Evolutionary conservation across 1,284 basidiomycete species (phyloP).

Genomic region (Rhodofomes roseus): DNA sequence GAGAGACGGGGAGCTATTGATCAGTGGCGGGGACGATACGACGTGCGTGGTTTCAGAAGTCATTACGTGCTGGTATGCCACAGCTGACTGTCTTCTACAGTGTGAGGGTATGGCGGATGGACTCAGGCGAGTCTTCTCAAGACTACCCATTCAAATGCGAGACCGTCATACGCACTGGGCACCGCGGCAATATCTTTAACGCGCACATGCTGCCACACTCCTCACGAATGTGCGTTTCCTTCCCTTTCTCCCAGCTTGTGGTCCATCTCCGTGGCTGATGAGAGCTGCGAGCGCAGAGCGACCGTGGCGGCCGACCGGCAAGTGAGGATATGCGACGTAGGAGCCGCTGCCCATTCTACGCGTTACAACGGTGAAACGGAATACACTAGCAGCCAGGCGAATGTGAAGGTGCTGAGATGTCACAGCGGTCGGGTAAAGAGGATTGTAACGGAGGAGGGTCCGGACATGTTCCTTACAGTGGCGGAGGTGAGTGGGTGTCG

Average conservation of each 20-base stretch:
- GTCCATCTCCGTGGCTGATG: too few relatives aligned
- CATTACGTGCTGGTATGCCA: background rate
- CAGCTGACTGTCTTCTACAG: conserved; percentile 26
- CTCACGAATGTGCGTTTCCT: conserved; percentile 50
- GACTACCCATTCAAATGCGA: conserved; percentile 63
- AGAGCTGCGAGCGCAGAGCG: background rate
- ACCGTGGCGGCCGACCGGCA: conserved; percentile 54
- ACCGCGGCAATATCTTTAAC: conserved; percentile 86
- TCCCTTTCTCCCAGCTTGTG: background rate
- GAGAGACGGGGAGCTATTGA: conserved; percentile 64
- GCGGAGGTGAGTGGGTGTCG: conserved; percentile 57
- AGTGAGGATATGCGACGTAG: conserved; percentile 81
- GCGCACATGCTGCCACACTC: conserved; percentile 80
- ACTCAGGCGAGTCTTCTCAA: conserved; percentile 31
- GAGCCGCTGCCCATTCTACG: conserved; percentile 39
- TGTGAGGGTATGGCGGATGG: conserved; percentile 68
- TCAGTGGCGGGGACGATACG: conserved; percentile 83
- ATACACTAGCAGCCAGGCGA: conserved; percentile 42
- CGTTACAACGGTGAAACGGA: conserved; percentile 29
- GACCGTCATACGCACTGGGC: conserved; percentile 71
- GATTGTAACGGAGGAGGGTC: conserved; percentile 80
- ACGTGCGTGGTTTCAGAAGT: conserved; percentile 50
- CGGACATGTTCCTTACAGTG: conserved; percentile 82
- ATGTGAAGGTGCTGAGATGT: conserved; percentile 59
- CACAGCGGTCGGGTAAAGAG: conserved; percentile 74